These are phyloP conservation scores for Neurospora pannonica DNA, from an alignment of 495 filamentous ascomycete genomes.

Conservation along the genomic window DNA sequence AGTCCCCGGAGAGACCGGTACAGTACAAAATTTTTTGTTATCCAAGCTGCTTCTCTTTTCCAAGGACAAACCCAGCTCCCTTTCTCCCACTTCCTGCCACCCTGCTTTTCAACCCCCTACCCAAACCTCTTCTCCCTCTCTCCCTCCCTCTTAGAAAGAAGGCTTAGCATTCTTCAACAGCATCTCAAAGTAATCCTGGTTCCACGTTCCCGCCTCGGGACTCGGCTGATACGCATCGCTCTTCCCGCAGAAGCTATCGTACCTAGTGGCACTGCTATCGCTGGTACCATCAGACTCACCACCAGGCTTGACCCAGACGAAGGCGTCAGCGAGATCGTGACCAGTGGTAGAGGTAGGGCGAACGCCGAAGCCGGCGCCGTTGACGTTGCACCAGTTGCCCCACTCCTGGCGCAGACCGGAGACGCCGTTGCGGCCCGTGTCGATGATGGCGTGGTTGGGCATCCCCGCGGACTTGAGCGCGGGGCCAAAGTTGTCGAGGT, in stretches of 20 bases:
- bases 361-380: constrained; percentile 63
- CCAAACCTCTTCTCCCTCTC: background rate
- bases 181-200: constrained; percentile 70
- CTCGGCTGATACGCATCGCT: constrained; percentile 52
- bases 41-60: background rate
- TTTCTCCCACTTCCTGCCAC: background rate
- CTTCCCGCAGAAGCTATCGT: constrained; percentile 64
- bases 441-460: constrained; percentile 65
- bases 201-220: constrained; percentile 73
- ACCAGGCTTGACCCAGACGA: constrained; percentile 80
- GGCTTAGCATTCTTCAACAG: constrained; percentile 61
- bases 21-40: background rate
- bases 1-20: background rate
- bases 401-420: constrained; percentile 56
- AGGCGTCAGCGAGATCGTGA: constrained; percentile 55
- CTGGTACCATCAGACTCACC: constrained; percentile 74
- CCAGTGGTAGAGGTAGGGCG: constrained; percentile 57
- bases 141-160: constrained; percentile 23
- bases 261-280: constrained; percentile 50
- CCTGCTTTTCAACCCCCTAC: background rate
- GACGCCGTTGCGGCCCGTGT: constrained; percentile 59
- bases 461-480: constrained; percentile 52
- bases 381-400: constrained; percentile 84
- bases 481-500: constrained; percentile 57
- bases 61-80: background rate